A percentile compares a stretch with the other conserved stretches of the same genome.
phyloP scores from a whole-genome alignment of 805 yeast species.

The Naumovozyma baii region DNA sequence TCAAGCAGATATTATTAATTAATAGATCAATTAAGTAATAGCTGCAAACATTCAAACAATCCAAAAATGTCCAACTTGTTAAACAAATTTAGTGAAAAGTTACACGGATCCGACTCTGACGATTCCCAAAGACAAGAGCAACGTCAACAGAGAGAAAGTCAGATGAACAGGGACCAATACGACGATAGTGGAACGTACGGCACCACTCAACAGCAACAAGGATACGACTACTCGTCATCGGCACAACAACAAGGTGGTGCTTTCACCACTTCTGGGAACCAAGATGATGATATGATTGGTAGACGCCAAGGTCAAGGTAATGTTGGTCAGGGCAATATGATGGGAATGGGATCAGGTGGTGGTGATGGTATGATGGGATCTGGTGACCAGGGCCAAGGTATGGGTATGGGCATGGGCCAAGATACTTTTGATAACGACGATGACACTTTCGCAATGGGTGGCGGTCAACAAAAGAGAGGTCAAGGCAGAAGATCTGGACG shows the following conservation, averaged over 20 bases:
- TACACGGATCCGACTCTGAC: constrained; percentile 19
- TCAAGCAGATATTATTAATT: no score
- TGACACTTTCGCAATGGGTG: constrained; percentile 1
- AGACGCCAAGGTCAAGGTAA: not conserved
- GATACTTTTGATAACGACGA: constrained; percentile 1
- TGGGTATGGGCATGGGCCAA: not conserved
- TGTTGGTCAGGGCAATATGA: not conserved
- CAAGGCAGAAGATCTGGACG: constrained; percentile 1
- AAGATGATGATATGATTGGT: not conserved
- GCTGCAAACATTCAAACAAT: no score
- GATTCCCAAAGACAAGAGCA: constrained; percentile 7
- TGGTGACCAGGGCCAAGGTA: not conserved
- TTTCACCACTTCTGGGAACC: not conserved
- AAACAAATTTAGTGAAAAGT: constrained; percentile 26
- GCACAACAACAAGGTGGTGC: constrained; percentile 1
- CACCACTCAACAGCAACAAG: no score
- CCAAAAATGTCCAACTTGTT: constrained; percentile 24
- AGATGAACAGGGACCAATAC: constrained; percentile 3
- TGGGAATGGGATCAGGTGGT: not conserved
- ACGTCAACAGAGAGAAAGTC: constrained; percentile 3
- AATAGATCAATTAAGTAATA: no score
- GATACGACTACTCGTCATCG: not conserved
- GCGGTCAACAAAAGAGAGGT: constrained; percentile 3
- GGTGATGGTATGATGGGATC: not conserved
- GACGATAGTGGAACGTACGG: not conserved